Base-by-base conservation (phyloP, 805 yeast species). In the Schwanniomyces sp. region DNA sequence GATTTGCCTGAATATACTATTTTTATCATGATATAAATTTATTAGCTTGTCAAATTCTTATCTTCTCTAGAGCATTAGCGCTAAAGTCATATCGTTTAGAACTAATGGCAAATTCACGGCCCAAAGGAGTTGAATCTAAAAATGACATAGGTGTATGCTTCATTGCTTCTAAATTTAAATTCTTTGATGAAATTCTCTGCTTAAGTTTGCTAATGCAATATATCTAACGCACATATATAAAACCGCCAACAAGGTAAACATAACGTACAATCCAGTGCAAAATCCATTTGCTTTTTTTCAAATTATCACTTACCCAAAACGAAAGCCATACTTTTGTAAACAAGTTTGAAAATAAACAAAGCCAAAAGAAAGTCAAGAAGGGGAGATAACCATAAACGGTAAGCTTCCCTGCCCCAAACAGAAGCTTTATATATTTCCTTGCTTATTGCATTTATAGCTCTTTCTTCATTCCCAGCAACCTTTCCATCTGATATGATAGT, bases 121-220 rank as follows among this genome's bases (percentile, higher is more conserved):
- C 96, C 72, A 87, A 75, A n/a, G 96, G 96, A 0, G 92, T 85
- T 11, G 88, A 80, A 58, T 89, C 96, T 63, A 88, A 75, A 61
- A 80, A 89, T 1, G 82, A 66, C 90, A 87, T 86, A 34, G 94
- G 92, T 2, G 91, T 81, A 49, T 81, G 82, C 51, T 72, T 66
- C 45, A 83, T 73, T 0, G 92, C 91, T 43, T 53, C 52, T 30
- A 82, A 64, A 58, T 87, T 86, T 57, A 89, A 66, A 14, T 57
- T 61, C 45, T 64, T 75, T 7, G 86, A 72, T 5, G 88, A 80
- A 40, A 61, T 66, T 50, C 76, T 50, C 76, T 78, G 41, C 79
- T 68, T 47, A 76, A 64, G 43, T 75, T 66, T 21, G 77, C 80
- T 45, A 82, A 55, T 6, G 72, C 40, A 14, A 73, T 55, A 56